Evolutionary conservation across 2,329 filamentous ascomycete species (phyloP), one percentile per base, ranked within the genome.

Genomic region (Drechslera avenae): DNA sequence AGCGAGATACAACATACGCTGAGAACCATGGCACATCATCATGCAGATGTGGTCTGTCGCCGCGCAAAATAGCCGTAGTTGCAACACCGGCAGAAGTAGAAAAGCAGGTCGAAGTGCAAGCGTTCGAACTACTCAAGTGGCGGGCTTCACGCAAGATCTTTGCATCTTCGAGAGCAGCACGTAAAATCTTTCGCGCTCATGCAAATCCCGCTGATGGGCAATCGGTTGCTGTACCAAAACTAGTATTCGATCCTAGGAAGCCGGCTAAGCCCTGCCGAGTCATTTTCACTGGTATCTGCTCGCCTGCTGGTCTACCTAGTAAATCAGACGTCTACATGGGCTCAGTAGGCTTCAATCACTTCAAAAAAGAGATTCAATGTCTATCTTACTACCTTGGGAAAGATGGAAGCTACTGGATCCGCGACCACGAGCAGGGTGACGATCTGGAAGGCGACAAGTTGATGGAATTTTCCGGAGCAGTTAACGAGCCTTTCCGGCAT

Each of bases 71-170:
- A 1, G 6, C 10, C 5, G 34, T 48, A 16, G 0, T 46, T 12
- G 7, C 30, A 13, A 37, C 48, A 9, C 23, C 3, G 4, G 26
- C 14, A 13, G 10, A 39, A 5, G 2, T 26, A 2, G 16, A 2
- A 1, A 18, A 19, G 12, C n/a, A 5, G 10, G 34, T 50, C 3
- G 7, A 43, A 21, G 9, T 21, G 1, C 37, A 50, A 19, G 46
- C 47, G 5, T 31, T 34, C 9, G 17, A 42, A 12, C 13, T 39
- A 5, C 12, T 32, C n/a, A 54, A 46, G 16, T 17, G 31, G 19
- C 4, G 21, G 2, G 32, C 46, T 10, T 13, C n/a, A 4, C 42
- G 52, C 16, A 31, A 34, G 3, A 50, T 51, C 21, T 54, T 54
- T 18, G 30, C 5, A 12, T 23, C 35, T 1, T 10, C 47, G 4